Conservation (phyloP, 164 flowering plant genomes). For the Amborella trichopoda region DNA sequence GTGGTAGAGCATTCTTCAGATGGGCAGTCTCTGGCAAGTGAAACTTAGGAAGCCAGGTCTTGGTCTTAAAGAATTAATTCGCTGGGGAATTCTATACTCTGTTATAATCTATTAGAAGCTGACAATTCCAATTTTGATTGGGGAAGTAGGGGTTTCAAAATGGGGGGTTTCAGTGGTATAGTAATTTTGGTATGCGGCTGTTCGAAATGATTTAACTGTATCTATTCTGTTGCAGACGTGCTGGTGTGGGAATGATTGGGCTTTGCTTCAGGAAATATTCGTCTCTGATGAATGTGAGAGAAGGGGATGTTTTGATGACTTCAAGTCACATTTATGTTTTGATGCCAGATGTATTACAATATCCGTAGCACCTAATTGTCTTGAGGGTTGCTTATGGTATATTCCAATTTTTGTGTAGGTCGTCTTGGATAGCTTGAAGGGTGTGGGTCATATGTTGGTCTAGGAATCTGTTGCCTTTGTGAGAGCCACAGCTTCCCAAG, state of each 20-base stretch:
- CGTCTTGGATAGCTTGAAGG: no score
- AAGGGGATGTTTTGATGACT: constrained; percentile 29
- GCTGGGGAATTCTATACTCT: constrained; percentile 19
- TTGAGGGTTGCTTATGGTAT: no score
- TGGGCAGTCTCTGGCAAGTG: constrained; percentile 65
- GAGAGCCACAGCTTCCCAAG: no score
- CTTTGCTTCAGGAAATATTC: constrained; percentile 52
- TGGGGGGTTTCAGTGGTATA: constrained; percentile 31
- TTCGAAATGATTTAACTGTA: constrained; percentile 32
- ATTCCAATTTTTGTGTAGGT: no score
- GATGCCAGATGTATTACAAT: constrained; percentile 20
- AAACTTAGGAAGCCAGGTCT: constrained; percentile 56
- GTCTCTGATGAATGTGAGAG: constrained; percentile 44
- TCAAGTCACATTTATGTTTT: constrained; percentile 16
- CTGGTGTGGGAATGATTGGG: constrained; percentile 51
- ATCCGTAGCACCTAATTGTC: no score
- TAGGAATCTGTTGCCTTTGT: no score
- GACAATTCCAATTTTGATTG: constrained; percentile 25
- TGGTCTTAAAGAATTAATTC: constrained; percentile 31
- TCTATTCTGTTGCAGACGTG: constrained; percentile 80
- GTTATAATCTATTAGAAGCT: constrained; percentile 31
- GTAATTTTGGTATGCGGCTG: constrained; percentile 31
- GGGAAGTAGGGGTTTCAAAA: constrained; percentile 24
- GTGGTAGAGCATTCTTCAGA: constrained; percentile 58
- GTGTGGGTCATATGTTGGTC: no score